Evolutionary conservation across 352 stramenopile species (phyloP), one percentile per base, ranked within the genome.

Genomic region (Thalassiosira mediterranea): DNA sequence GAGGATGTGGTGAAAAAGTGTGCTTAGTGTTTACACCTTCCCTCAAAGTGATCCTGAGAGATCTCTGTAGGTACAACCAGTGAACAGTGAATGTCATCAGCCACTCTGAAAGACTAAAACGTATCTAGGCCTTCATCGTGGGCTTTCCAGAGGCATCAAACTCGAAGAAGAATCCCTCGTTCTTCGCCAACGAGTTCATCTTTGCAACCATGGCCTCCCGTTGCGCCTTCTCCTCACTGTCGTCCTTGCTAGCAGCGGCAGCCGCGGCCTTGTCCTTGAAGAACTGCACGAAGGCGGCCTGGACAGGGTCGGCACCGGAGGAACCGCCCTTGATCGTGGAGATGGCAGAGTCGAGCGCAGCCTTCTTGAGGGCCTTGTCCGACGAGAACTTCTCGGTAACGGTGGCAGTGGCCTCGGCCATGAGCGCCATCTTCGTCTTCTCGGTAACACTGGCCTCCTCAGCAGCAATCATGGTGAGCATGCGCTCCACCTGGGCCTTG

Each of bases 351-450:
- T 83, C 67, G 32, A 90, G 56, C 10, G 83, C 77, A 60, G 77
- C 78, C 71, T 90, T 89, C 61, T 92, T 88, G 25, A 92, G 54
- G 0, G 60, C 59, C 68, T 87, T 86, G 40, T 77, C 60, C 0
- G 78, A 58, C 17, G 67, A 38, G 64, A 91, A 91, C 29, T 86
- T 68, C 7, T 70, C 63, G 13, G 71, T 85, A 25, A 92, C 87
- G 38, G 73, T 64, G 8, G 61, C 77, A 11, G 83, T 90, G 25
- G 87, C 87, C 60, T 90, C 87, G 4, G 52, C 25, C 87, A 92
- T 90, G 23, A 92, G 61, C 2, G 79, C 63, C 28, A 68, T 72
- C 70, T 92, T 92, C 32, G 74, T 77, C 68, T 92, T 92, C 40
- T 92, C 87, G 37, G 81, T 83, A 4, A 76, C 48, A 38, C 54